Evolutionary conservation across 768 basidiomycete genomes (phyloP), one percentile per base, ranked within the genome.

Genomic region (Russula ochroleuca): DNA sequence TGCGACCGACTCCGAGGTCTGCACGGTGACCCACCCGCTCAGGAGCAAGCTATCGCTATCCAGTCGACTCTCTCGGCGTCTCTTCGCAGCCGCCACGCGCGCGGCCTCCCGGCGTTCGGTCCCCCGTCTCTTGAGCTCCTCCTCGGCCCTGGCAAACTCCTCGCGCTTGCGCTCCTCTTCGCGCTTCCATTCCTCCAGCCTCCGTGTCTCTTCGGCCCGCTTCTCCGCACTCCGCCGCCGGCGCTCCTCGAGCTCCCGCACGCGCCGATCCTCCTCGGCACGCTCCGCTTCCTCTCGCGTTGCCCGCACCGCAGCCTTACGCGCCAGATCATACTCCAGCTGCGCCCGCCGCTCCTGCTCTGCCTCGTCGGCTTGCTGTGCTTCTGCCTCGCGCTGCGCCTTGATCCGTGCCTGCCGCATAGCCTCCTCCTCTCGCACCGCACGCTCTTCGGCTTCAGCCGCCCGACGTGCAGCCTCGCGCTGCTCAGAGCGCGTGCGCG

Each of bases 11-110:
- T 17, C 40, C 7, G 66, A 14, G 5, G 19, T 33, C 49, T 67
- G 66, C 56, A 65, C 63, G 5, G 66, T 66, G 54, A 65, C 59
- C 66, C 66, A 67, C 35, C 66, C 66, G 33, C 41, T 57, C 63
- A 66, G 40, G 25, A 65, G 47, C 37, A 66, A 11, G 33, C 56
- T 40, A 5, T 43, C 63, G 6, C 51, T 45, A 1, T 55, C 47
- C 38, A 55, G 5, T 10, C 35, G 63, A 10, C 62, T 65, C 48
- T 67, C 63, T 38, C 55, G 23, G 14, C 65, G 65, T 41, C 50
- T 63, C 56, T 66, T 57, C 5, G 28, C 45, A 31, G 62, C 65
- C 6, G 62, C 55, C 15, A 11, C 10, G 19, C 65, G 65, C 25
- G 65, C 61, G 0, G 57, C 62, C 56, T 57, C 50, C 37, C 52